Evolutionary conservation across 1,284 basidiomycete genomes (phyloP), one percentile per base, ranked within the genome.

Genomic region (Ustilago nuda): DNA sequence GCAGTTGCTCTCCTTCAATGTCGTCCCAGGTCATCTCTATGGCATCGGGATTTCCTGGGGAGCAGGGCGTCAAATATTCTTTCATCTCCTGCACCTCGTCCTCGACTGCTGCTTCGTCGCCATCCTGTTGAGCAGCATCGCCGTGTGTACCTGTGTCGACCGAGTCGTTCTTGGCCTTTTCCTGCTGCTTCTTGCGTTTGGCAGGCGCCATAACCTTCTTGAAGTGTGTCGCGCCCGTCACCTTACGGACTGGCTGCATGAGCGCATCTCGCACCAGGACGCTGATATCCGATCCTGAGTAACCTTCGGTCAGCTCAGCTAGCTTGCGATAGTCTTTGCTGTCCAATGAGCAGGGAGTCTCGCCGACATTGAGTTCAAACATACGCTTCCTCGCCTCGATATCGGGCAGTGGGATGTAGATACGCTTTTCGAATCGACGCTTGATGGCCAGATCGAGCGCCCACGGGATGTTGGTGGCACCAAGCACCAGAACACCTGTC

Each of bases 181-280:
- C 69, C 35, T 69, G 65, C 43, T 66, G 61, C 54, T 65, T 64
- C 66, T 72, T 80, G 53, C 65, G 73, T 46, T 72, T 72, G 17
- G 65, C 69, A 0, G 82, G 82, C 5, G 78, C 83, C 78, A 87
- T 68, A 48, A 89, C 87, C 82, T 88, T 86, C 70, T 95, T 95
- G 88, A 99, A 99, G 87, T 99, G 96, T 2, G 95, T 98, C 1
- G 97, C 95, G 32, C 92, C 91, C 51, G 98, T 90, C 48, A 99
- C 94, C 86, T 98, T 99, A 64, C 97, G 91, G 27, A 99, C 94
- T 1, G 97, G 96, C 86, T 99, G 95, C 96, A 99, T 99, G 67
- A 99, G 89, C 1, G 96, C 96, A 83, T 99, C 97, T 66, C 95
- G 92, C 9, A 99, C 96, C 56, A 98, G 90, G 69, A 98, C 93